phyloP scores from a whole-genome alignment of 176 grass and related monocot species.

The Secale cereale region DNA sequence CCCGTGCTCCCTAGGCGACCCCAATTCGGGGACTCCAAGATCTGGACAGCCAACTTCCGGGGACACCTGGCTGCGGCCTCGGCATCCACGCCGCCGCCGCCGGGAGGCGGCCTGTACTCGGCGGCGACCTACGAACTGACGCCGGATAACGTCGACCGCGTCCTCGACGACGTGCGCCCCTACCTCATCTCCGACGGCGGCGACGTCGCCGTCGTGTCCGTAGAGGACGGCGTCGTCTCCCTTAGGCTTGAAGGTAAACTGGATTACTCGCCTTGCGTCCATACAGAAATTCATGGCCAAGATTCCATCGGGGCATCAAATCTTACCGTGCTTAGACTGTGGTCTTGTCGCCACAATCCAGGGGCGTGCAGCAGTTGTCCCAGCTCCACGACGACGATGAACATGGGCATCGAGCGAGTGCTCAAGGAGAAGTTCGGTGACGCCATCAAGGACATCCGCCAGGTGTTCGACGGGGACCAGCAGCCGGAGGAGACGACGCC shows the following conservation, averaged over 20 bases:
- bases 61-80: constrained; percentile 20
- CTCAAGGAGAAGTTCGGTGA: constrained; percentile 95
- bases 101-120: constrained; percentile 65
- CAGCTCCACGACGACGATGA: constrained; percentile 93
- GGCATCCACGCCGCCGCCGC: constrained; percentile 33
- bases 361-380: constrained; percentile 92
- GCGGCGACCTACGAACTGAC: constrained; percentile 77
- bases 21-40: constrained; percentile 25
- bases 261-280: not conserved
- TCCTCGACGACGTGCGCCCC: constrained; percentile 80
- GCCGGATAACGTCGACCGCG: constrained; percentile 68
- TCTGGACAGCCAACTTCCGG: constrained; percentile 18
- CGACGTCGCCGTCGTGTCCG: constrained; percentile 73
- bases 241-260: constrained; percentile 83
- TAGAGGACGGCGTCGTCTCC: constrained; percentile 84
- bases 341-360: constrained; percentile 24
- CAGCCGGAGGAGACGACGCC: constrained; percentile 42
- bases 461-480: constrained; percentile 56
- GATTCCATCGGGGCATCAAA: not conserved
- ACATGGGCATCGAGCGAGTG: constrained; percentile 93
- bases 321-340: not conserved
- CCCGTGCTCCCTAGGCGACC: constrained; percentile 1
- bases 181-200: constrained; percentile 92
- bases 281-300: not conserved
- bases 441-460: constrained; percentile 65